Base-by-base conservation (phyloP, 2,329 filamentous ascomycete genomes). In the Penicillium sp. region DNA sequence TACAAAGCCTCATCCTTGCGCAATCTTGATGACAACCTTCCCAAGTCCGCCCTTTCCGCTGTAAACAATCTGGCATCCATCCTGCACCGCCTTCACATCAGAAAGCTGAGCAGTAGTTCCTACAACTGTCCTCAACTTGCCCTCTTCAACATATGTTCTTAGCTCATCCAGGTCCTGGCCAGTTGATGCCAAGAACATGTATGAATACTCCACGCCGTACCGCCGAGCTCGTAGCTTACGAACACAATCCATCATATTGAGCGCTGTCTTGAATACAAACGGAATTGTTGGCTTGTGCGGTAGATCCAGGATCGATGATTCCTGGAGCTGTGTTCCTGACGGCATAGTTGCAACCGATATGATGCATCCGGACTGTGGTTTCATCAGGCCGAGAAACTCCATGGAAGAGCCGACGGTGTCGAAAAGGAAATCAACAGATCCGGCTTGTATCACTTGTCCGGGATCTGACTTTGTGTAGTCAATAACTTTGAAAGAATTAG, bases 351-450 rank as follows among this genome's bases (percentile, higher is more conserved):
- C 65, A 31, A 76, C 67, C 24, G 72, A 72, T 5, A 77, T 56
- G 39, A 68, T 71, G 3, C 76, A 43, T 39, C 73, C 67, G 4
- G 73, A 53, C 3, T 72, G 6, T 59, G 72, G 69, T 22, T 69
- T 69, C 29, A 80, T 50, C 67, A 77, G 77, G 73, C 75, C 54
- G 72, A 82, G 71, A 31, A 71, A 73, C 3, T 66, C 58, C 45
- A 81, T 64, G 4, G 75, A 65, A 11, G 59, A 56, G 56, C 72
- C 75, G 38, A 78, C 75, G 21, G 81, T 83, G 63, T 81, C 81
- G 46, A 78, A 73, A 24, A 79, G 72, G 49, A 83, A 75, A 58
- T 84, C 81, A 3, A 83, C 75, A 16, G 68, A 77, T 22, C 75
- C 76, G 2, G 61, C 62, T 2, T 74, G 69, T 1, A 82, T 72